phyloP scores from a whole-genome alignment of 2,329 filamentous ascomycete genomes.

The Plenodomus tracheiphilus region DNA sequence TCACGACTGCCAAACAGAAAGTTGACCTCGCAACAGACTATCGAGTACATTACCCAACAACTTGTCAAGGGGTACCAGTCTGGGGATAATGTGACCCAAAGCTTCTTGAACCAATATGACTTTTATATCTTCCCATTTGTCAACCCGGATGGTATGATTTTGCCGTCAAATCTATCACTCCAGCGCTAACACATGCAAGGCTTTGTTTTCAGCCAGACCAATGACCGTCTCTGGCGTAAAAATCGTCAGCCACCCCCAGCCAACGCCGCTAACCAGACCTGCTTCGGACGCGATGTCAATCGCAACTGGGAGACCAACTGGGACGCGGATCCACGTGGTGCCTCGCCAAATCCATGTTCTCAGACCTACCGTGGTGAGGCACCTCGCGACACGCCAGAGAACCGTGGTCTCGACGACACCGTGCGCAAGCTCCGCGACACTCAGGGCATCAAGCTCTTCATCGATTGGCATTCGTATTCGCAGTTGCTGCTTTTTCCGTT shows the following conservation, averaged over 20 bases:
- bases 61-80: slow-evolving; percentile 32
- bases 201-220: slow-evolving; percentile 40
- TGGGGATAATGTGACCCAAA: slow-evolving; percentile 36
- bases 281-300: slow-evolving; percentile 39
- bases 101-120: slow-evolving; percentile 33
- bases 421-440: slow-evolving; percentile 48
- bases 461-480: slow-evolving; percentile 67
- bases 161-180: not conserved
- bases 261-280: slow-evolving; percentile 32
- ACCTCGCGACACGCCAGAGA: slow-evolving; percentile 34
- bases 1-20: not conserved
- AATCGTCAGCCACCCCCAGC: slow-evolving; percentile 32
- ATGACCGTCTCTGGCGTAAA: slow-evolving; percentile 42
- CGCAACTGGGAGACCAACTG: slow-evolving; percentile 41
- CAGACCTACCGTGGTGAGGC: slow-evolving; percentile 37
- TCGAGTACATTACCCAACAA: slow-evolving; percentile 36
- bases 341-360: slow-evolving; percentile 34
- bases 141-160: slow-evolving; percentile 33
- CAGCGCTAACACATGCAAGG: slow-evolving; percentile 13
- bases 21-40: slow-evolving; percentile 4
- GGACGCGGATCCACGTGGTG: slow-evolving; percentile 29
- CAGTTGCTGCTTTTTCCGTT: slow-evolving; percentile 63
- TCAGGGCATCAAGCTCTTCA: slow-evolving; percentile 61
- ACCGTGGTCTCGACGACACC: slow-evolving; percentile 49
- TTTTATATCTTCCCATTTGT: slow-evolving; percentile 40